Base-by-base conservation (phyloP, 495 filamentous ascomycete genomes). In the Aspergillus nidulans region DNA sequence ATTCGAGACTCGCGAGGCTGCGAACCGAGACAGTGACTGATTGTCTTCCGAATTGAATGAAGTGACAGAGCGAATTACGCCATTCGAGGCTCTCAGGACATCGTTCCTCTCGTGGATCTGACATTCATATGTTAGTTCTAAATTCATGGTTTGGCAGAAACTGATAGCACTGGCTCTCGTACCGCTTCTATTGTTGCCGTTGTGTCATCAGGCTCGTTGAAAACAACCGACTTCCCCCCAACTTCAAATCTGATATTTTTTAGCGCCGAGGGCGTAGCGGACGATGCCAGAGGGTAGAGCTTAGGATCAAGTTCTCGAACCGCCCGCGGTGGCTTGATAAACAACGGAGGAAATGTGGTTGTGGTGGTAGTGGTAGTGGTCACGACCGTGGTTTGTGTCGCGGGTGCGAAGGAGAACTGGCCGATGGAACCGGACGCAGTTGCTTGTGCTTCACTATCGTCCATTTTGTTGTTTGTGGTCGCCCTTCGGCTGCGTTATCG, bases 361-460 rank as follows among this genome's bases (percentile, higher is more conserved):
- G 94, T 96, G 0, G 92, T 97, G 1, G 90, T 96, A 0, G 92
- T 97, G 0, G 92, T 97, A 0, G 94, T 97, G 4, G 92, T 97
- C 56, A 97, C 85, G 8, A 89, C 83, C 1, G 86, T 89, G 19
- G 86, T 88, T 63, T 84, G 79, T 20, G 87, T 90, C 15, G 87
- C 81, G 24, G 86, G 86, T 52, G 82, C 85, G 64, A 84, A 86
- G 13, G 85, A 86, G 52, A 90, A 81, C 61, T 86, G 83, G 10
- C 80, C 87, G 51, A 88, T 62, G 34, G 73, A 77, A 45, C 58
- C 60, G 38, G 38, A 61, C 19, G 63, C 57, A 18, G 62, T 56
- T 49, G 49, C 58, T 50, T 63, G 66, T 34, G 40, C 43, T 25
- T 70, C 63, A 24, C 55, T 63, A 41, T 69, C 63, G 32, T 69